phyloP scores from a whole-genome alignment of 2,329 filamentous ascomycete species.

The Macrophomina phaseolina region DNA sequence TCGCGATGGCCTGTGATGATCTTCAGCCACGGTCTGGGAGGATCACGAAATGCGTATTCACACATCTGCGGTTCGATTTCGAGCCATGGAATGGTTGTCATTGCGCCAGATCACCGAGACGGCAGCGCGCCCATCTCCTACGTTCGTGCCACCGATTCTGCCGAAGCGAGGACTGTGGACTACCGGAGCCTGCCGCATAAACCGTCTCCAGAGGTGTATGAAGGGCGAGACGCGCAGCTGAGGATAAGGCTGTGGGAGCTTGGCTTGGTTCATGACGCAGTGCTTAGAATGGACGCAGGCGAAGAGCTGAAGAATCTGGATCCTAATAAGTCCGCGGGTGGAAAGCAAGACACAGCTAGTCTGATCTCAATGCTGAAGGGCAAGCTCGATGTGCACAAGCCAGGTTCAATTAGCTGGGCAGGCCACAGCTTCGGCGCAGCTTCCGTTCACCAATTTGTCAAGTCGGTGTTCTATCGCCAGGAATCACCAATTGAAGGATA shows the following conservation, averaged over 20 bases:
- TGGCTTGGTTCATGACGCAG: slow-evolving; percentile 70
- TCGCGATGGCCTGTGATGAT: slow-evolving; percentile 79
- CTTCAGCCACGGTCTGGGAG: slow-evolving; percentile 85
- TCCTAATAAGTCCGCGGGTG: slow-evolving; percentile 44
- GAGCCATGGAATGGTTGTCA: slow-evolving; percentile 79
- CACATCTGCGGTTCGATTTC: slow-evolving; percentile 79
- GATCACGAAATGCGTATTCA: slow-evolving; percentile 84
- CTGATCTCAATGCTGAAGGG: slow-evolving; percentile 65
- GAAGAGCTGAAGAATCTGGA: slow-evolving; percentile 53
- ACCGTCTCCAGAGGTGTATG: slow-evolving; percentile 68
- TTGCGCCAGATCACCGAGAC: slow-evolving; percentile 83
- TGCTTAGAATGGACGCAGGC: slow-evolving; percentile 69
- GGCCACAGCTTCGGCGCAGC: slow-evolving; percentile 85
- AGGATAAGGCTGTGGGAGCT: slow-evolving; percentile 80
- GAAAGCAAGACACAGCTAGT: slow-evolving; percentile 45
- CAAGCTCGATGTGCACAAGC: slow-evolving; percentile 70
- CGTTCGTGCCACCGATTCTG: slow-evolving; percentile 63
- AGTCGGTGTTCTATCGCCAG: slow-evolving; percentile 67
- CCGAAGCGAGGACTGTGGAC: slow-evolving; percentile 48
- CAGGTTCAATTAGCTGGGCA: slow-evolving; percentile 74
- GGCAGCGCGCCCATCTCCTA: slow-evolving; percentile 78
- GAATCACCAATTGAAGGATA: slow-evolving; percentile 45
- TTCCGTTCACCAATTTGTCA: slow-evolving; percentile 76
- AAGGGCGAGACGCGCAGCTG: slow-evolving; percentile 72
- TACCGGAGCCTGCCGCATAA: slow-evolving; percentile 63